phyloP scores from a whole-genome alignment of 345 rosid genomes.

The Brassica rapa region DNA sequence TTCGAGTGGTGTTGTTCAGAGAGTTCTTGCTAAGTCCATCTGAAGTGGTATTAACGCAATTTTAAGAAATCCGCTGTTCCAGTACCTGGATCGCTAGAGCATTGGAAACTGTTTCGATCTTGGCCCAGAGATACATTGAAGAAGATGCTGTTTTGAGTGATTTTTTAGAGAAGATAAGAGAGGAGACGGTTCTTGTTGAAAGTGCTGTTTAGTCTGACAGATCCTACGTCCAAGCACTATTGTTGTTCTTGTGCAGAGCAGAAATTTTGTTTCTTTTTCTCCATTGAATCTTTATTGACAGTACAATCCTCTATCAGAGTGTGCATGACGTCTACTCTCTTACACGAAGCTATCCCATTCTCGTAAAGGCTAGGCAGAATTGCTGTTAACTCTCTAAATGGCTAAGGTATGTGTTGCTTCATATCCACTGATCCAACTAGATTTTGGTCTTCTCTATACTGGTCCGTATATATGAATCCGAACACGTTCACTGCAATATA shows the following conservation, averaged over 20 bases:
- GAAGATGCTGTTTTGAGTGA: conserved; percentile 24
- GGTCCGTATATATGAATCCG: conserved; percentile 23
- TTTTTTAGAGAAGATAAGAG: conserved; percentile 27
- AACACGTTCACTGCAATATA: conserved; percentile 10
- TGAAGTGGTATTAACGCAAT: conserved; percentile 16
- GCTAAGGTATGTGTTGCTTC: conserved; percentile 33
- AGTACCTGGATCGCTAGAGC: conserved; percentile 21
- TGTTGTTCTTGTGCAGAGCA: conserved; percentile 44
- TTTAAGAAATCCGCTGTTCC: conserved; percentile 12
- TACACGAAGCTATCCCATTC: not conserved
- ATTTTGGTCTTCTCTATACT: conserved; percentile 3
- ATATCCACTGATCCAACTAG: conserved; percentile 11
- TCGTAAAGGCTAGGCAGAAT: not conserved
- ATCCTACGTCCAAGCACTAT: not conserved
- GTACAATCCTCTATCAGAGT: not conserved
- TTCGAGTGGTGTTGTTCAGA: conserved; percentile 31
- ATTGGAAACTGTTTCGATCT: conserved; percentile 16
- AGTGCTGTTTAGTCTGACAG: not conserved
- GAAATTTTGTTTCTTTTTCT: not conserved
- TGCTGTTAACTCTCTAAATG: conserved; percentile 4
- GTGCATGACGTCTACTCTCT: conserved; percentile 22
- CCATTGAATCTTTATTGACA: not conserved
- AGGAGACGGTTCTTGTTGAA: not conserved
- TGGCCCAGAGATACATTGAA: conserved; percentile 28
- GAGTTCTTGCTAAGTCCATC: conserved; percentile 5